Base-by-base conservation (phyloP, 306 rosid genomes). In the Dryas alaskensis region DNA sequence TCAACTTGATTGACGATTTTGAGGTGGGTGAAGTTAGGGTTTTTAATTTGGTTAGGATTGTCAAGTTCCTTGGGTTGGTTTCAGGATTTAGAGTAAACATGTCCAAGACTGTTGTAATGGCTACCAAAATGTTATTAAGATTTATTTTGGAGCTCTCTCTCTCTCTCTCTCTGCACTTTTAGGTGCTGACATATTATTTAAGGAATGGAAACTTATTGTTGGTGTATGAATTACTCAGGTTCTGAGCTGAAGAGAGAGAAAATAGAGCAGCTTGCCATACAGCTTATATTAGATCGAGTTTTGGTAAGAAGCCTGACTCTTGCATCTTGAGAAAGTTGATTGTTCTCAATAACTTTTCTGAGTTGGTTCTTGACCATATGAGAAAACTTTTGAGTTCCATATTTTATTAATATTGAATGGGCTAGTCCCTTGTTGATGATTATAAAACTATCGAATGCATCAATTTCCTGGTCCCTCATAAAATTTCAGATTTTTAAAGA, bases 191-290 rank as follows among this genome's bases (percentile, higher is more conserved):
- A 51, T 72, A n/a, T 72, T 10, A 39, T 63, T 22, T 42, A 27
- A 42, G 50, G 68, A 69, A 31, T 46, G 14, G 69, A 45, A 43
- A 14, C 77, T 54, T 69, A 78, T 63, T 48, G 53, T 72, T 83
- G 25, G n/a, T 49, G 59, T 68, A 60, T 72, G 67, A 73, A 84
- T 81, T 86, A 45, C 79, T 69, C 87, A 91, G 98, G 87, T 84
- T 80, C 89, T 42, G 86, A 85, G 13, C 80, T 93, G 69, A 89
- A 90, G 83, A 87, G 81, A 78, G 98, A 93, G 83, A 93, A 91
- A 76, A 84, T 74, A 75, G 97, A 93, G 83, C 91, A 91, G 67
- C 96, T 93, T 80, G 86, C 89, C 86, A 72, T 91, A 75, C 86
- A 86, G 79, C 96, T 93, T 78, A 74, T 91, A 75, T 75, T 93